Evolutionary conservation across 2,329 filamentous ascomycete species (phyloP).

Genomic region (Exophiala sp.): DNA sequence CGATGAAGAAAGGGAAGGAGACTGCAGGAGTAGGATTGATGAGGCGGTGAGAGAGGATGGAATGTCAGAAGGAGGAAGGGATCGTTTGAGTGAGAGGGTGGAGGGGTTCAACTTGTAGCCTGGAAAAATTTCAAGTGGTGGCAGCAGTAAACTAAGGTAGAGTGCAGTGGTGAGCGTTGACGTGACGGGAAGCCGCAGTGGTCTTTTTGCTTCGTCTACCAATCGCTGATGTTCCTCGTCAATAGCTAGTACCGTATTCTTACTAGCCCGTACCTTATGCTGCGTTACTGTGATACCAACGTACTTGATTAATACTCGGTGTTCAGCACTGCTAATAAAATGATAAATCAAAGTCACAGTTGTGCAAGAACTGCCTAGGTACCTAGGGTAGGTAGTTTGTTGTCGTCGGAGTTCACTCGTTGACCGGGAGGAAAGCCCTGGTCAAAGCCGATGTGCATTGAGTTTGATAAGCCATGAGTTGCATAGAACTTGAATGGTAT

Average conservation of each 20-base stretch:
- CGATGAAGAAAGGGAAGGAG: slow-evolving; percentile 21
- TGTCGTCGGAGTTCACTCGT: neutral
- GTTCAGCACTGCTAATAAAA: neutral
- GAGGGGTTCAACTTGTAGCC: slow-evolving; percentile 2
- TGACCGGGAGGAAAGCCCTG: neutral
- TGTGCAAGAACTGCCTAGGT: no score
- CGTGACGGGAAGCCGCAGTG: slow-evolving; percentile 3
- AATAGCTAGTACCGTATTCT: no score
- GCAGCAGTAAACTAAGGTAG: no score
- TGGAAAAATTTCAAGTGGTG: slow-evolving; percentile 5
- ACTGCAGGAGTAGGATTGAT: slow-evolving; percentile 26
- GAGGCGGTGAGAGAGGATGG: slow-evolving; percentile 25
- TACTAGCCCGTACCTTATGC: no score
- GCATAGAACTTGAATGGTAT: no score
- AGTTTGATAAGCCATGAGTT: no score
- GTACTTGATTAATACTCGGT: neutral
- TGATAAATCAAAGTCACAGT: no score
- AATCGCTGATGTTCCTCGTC: neutral
- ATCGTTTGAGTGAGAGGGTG: neutral
- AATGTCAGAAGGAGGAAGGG: neutral
- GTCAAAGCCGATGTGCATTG: neutral
- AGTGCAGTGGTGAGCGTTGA: slow-evolving; percentile 13
- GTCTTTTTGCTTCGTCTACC: neutral
- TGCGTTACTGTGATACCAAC: no score
- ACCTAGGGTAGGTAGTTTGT: no score